These are phyloP conservation scores for Candida alai DNA, from an alignment of 805 yeast species.

Conservation along the genomic window DNA sequence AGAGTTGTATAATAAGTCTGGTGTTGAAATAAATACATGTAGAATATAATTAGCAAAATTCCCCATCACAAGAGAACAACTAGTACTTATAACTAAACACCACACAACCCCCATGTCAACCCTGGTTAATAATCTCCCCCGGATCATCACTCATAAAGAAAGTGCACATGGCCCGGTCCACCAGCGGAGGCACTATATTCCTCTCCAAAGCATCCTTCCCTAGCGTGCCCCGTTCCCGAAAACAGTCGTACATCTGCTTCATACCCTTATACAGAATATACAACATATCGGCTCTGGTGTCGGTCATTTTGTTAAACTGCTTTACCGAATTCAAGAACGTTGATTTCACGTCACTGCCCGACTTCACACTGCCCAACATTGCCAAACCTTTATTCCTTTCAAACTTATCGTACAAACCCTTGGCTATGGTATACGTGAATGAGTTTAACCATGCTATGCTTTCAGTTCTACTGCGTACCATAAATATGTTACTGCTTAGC, in stretches of 20 bases:
- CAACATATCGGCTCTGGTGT: constrained; percentile 45
- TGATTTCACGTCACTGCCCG: constrained; percentile 47
- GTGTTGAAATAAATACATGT: too few relatives aligned
- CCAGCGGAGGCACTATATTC: constrained; percentile 46
- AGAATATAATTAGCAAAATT: too few relatives aligned
- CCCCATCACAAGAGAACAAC: too few relatives aligned
- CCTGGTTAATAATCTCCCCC: constrained; percentile 29
- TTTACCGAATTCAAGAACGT: constrained; percentile 48
- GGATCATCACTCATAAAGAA: constrained; percentile 52
- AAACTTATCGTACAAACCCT: constrained; percentile 50
- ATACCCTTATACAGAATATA: constrained; percentile 39
- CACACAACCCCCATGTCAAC: too few relatives aligned
- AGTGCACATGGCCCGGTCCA: constrained; percentile 45
- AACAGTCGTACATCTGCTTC: constrained; percentile 24
- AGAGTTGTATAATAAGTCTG: too few relatives aligned
- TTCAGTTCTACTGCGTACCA: constrained; percentile 45
- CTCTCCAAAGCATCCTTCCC: constrained; percentile 42
- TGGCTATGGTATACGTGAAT: constrained; percentile 53
- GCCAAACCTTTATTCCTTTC: constrained; percentile 53
- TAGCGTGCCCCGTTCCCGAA: constrained; percentile 25
- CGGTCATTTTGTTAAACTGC: constrained; percentile 58
- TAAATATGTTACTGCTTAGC: constrained; percentile 48
- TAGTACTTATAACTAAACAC: too few relatives aligned
- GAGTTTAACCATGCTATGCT: constrained; percentile 51
- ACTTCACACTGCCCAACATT: constrained; percentile 50